phyloP scores from a whole-genome alignment of 2,329 filamentous ascomycete species.

The Microcyclospora tardicrescens region DNA sequence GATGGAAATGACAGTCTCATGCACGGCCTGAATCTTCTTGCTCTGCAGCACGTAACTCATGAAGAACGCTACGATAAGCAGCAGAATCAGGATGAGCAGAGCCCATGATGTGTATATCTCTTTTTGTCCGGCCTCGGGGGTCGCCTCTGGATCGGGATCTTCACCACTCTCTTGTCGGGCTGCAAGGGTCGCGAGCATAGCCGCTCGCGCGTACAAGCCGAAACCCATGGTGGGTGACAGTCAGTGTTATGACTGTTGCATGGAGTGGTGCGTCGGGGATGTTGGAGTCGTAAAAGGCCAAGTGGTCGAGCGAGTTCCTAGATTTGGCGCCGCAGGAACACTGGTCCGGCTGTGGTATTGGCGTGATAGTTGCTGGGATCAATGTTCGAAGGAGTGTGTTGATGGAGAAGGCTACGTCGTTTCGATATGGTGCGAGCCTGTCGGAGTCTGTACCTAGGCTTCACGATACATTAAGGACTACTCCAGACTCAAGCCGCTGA shows the following conservation, averaged over 20 bases:
- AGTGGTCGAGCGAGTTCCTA: too few species aligned
- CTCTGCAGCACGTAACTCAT: constrained; percentile 95
- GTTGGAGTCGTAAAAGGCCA: too few species aligned
- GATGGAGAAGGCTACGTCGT: too few species aligned
- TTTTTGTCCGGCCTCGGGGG: constrained; percentile 73
- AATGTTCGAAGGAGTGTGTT: too few species aligned
- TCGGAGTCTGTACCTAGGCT: too few species aligned
- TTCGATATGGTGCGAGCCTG: too few species aligned
- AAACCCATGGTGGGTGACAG: constrained; percentile 16
- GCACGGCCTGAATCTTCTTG: constrained; percentile 91
- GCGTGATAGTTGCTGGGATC: too few species aligned
- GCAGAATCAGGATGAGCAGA: constrained; percentile 87
- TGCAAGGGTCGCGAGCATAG: constrained; percentile 9
- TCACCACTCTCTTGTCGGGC: constrained; percentile 29
- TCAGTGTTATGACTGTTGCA: constrained; percentile 11
- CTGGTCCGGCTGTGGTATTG: too few species aligned
- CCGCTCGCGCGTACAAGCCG: constrained; percentile 11
- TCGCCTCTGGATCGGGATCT: constrained; percentile 39
- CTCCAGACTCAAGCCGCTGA: too few species aligned
- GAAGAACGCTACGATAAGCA: constrained; percentile 89
- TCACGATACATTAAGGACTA: too few species aligned
- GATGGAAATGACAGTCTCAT: constrained; percentile 96
- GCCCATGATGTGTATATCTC: constrained; percentile 95
- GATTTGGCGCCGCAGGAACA: too few species aligned
- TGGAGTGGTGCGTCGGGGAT: constrained; percentile 4